A percentile compares a stretch with the other conserved stretches of the same genome.
phyloP scores from a whole-genome alignment of 2,329 filamentous ascomycete genomes.

The Gaeumannomyces tritici region DNA sequence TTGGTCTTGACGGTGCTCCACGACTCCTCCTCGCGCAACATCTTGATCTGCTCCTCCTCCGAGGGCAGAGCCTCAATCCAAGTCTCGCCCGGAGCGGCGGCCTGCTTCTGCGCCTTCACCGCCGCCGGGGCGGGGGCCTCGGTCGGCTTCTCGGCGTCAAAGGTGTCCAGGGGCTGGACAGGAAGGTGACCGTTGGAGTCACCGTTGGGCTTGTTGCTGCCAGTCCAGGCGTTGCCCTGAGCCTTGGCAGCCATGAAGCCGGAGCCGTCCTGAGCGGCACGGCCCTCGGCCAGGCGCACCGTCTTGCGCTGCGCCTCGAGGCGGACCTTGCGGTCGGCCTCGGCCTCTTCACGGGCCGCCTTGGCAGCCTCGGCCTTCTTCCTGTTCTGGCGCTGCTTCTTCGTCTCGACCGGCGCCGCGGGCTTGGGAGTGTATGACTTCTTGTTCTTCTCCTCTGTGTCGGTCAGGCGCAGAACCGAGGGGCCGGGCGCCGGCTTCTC shows the following conservation, averaged over 20 bases:
- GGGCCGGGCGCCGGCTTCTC: slow-evolving; percentile 60
- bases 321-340: slow-evolving; percentile 65
- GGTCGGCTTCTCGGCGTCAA: slow-evolving; percentile 25
- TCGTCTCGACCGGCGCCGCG: slow-evolving; percentile 58
- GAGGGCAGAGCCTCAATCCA: slow-evolving; percentile 46
- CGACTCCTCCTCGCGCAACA: slow-evolving; percentile 41
- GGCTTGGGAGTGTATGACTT: slow-evolving; percentile 54
- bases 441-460: slow-evolving; percentile 41
- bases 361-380: slow-evolving; percentile 80
- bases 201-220: slow-evolving; percentile 18
- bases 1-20: slow-evolving; percentile 51
- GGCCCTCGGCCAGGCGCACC: slow-evolving; percentile 74
- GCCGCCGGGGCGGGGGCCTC: slow-evolving; percentile 11
- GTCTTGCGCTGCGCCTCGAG: slow-evolving; percentile 76
- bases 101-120: slow-evolving; percentile 14
- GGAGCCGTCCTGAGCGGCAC: slow-evolving; percentile 72
- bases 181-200: slow-evolving; percentile 26
- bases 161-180: slow-evolving; percentile 49
- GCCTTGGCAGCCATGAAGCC: slow-evolving; percentile 36
- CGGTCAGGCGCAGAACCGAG: slow-evolving; percentile 69
- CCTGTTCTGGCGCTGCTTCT: slow-evolving; percentile 92
- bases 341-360: slow-evolving; percentile 63
- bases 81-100: slow-evolving; percentile 24
- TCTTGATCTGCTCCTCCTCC: slow-evolving; percentile 53
- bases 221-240: slow-evolving; percentile 27